Evolutionary conservation across 306 rosid species (phyloP).

Genomic region (Fragaria vesca): DNA sequence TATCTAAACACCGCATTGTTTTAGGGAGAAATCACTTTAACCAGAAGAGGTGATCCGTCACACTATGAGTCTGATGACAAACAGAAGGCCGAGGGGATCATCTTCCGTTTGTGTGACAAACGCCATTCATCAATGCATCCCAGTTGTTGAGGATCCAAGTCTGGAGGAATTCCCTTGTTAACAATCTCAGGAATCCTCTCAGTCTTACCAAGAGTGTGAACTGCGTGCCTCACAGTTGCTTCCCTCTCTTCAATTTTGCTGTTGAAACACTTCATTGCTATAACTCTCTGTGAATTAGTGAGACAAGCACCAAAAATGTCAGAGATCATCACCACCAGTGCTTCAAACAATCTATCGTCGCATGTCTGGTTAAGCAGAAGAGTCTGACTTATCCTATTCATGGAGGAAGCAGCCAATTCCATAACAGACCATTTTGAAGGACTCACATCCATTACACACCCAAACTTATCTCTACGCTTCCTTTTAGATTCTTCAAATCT

Average conservation of each 20-base stretch:
- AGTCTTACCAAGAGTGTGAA: constrained; percentile 52
- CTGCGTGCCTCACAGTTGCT: constrained; percentile 58
- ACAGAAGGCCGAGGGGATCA: background rate
- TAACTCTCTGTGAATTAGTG: constrained; percentile 48
- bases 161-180: constrained; percentile 37
- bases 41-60: constrained; percentile 17
- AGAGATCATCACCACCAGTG: constrained; percentile 44
- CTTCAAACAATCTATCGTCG: constrained; percentile 42
- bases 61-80: constrained; percentile 28
- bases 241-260: constrained; percentile 70
- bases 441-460: constrained; percentile 32
- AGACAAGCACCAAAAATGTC: constrained; percentile 76
- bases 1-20: background rate
- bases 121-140: constrained; percentile 75
- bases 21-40: constrained; percentile 34
- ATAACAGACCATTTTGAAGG: constrained; percentile 65
- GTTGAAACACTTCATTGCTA: constrained; percentile 44
- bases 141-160: constrained; percentile 31
- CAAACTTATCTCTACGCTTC: background rate
- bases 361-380: constrained; percentile 28
- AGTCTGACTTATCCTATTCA: constrained; percentile 70
- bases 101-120: constrained; percentile 40
- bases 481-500: constrained; percentile 38
- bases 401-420: constrained; percentile 60
- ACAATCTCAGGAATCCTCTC: constrained; percentile 54